These are phyloP conservation scores for Proliferodiscus dingleyae DNA, from an alignment of 2,329 filamentous ascomycete species.

Conservation along the genomic window DNA sequence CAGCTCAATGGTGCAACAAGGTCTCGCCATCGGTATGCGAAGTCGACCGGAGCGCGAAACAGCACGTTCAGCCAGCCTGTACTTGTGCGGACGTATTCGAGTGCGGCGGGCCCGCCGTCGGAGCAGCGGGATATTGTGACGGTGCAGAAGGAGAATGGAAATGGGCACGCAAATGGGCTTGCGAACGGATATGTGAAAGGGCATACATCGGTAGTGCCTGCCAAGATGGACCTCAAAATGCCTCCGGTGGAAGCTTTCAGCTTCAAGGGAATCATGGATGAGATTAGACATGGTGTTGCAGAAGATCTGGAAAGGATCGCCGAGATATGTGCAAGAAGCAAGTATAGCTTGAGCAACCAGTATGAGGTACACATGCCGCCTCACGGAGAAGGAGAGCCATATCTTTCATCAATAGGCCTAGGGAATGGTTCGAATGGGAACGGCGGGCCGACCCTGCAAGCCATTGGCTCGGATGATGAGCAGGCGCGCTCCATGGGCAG, in stretches of 20 bases:
- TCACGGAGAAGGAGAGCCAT: slow-evolving; percentile 52
- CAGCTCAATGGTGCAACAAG: slow-evolving; percentile 44
- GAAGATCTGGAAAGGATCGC: slow-evolving; percentile 60
- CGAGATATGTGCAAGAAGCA: slow-evolving; percentile 60
- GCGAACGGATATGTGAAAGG: too few species aligned
- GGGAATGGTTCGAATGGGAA: slow-evolving; percentile 22
- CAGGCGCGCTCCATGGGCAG: slow-evolving; percentile 27
- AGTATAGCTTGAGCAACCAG: slow-evolving; percentile 62
- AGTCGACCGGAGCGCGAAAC: slow-evolving; percentile 50
- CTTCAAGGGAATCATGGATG: slow-evolving; percentile 60
- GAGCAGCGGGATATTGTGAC: slow-evolving; percentile 25
- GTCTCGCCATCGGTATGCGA: slow-evolving; percentile 46
- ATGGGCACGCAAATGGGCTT: too few species aligned
- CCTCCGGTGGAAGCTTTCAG: slow-evolving; percentile 60
- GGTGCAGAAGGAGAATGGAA: slow-evolving; percentile 26
- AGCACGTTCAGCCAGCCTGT: slow-evolving; percentile 60
- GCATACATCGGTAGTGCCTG: slow-evolving; percentile 15
- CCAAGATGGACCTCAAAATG: slow-evolving; percentile 39
- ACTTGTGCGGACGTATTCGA: slow-evolving; percentile 59
- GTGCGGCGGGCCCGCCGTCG: slow-evolving; percentile 36
- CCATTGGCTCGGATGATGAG: slow-evolving; percentile 53
- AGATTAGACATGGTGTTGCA: slow-evolving; percentile 45
- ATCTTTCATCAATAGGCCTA: slow-evolving; percentile 32
- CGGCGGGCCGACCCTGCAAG: slow-evolving; percentile 52
- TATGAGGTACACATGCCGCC: slow-evolving; percentile 62